Evolutionary conservation across 2,329 filamentous ascomycete genomes (phyloP).

Genomic region (Amesomyces nigricolor): DNA sequence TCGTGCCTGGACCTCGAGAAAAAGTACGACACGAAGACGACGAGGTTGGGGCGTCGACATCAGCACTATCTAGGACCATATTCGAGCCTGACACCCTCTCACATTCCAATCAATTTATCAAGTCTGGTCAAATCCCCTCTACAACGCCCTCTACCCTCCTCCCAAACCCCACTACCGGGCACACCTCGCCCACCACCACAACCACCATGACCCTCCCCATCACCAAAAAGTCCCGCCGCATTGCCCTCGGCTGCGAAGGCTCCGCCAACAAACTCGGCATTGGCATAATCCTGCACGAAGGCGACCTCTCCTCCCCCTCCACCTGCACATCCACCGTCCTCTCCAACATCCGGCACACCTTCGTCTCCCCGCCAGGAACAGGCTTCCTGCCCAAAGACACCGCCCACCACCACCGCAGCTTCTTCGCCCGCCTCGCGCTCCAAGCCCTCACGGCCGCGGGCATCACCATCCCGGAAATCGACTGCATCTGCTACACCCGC

Average conservation of each 20-base stretch:
- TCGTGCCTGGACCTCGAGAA: background rate
- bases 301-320: conserved; percentile 40
- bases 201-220: conserved; percentile 29
- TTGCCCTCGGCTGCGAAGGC: conserved; percentile 67
- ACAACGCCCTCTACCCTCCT: background rate
- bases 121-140: background rate
- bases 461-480: conserved; percentile 59
- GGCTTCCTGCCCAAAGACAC: conserved; percentile 97
- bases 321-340: conserved; percentile 59
- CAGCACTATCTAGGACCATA: too few relatives aligned
- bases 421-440: conserved; percentile 77
- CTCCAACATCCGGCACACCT: conserved; percentile 92
- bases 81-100: background rate
- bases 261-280: conserved; percentile 97
- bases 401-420: conserved; percentile 80
- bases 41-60: too few relatives aligned
- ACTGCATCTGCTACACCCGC: conserved; percentile 93
- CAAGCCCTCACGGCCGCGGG: conserved; percentile 68
- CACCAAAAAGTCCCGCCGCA: conserved; percentile 39
- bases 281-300: conserved; percentile 75
- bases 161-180: background rate
- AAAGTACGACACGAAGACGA: too few relatives aligned
- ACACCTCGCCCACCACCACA: conserved; percentile 8
- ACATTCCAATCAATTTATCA: background rate
- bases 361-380: conserved; percentile 81